phyloP scores from a whole-genome alignment of 2,329 filamentous ascomycete species.

The Pseudogymnoascus sp. region DNA sequence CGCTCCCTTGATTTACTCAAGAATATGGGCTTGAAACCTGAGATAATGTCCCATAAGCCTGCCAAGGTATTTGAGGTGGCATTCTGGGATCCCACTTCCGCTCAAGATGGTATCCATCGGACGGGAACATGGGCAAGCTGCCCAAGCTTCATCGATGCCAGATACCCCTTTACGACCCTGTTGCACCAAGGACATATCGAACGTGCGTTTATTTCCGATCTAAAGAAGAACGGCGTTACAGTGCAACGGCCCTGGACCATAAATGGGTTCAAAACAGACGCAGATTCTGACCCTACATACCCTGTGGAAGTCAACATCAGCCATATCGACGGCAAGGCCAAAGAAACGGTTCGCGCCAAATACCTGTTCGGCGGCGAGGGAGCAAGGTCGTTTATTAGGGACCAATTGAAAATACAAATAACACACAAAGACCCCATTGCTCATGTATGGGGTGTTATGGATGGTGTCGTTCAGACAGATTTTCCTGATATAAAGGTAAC shows the following conservation, averaged over 20 bases:
- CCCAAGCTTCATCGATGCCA: conserved; percentile 70
- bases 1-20: conserved; percentile 78
- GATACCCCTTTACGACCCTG: conserved; percentile 63
- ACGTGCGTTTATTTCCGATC: conserved; percentile 58
- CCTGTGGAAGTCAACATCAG: conserved; percentile 73
- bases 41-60: conserved; percentile 79
- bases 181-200: conserved; percentile 67
- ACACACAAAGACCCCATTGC: conserved; percentile 62
- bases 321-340: conserved; percentile 63
- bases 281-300: conserved; percentile 52
- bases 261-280: conserved; percentile 51
- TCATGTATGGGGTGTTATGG: conserved; percentile 70
- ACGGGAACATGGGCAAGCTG: conserved; percentile 80
- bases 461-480: conserved; percentile 63
- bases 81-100: conserved; percentile 59
- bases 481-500: conserved; percentile 73
- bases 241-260: conserved; percentile 61
- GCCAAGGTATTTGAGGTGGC: conserved; percentile 76
- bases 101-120: conserved; percentile 50
- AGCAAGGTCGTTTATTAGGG: conserved; percentile 57
- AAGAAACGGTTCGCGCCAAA: conserved; percentile 61
- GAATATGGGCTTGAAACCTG: conserved; percentile 83
- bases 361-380: conserved; percentile 68
- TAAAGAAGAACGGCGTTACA: conserved; percentile 51
- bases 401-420: conserved; percentile 61